Base-by-base conservation (phyloP, 2,329 filamentous ascomycete species). In the Parastagonospora avenae region DNA sequence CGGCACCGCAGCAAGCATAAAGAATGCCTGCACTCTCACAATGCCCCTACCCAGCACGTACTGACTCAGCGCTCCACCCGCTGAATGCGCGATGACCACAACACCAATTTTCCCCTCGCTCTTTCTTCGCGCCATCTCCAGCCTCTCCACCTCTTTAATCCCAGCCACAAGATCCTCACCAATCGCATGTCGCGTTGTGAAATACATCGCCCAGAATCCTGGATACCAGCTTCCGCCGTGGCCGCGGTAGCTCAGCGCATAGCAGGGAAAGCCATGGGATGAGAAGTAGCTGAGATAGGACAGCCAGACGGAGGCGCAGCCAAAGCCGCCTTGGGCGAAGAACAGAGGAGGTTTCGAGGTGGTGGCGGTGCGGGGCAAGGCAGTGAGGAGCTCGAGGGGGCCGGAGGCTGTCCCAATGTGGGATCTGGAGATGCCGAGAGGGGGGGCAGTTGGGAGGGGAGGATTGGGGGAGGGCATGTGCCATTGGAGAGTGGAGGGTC, bases 281-380 rank as follows among this genome's bases (percentile, higher is more conserved):
- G 79, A 71, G 47, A 84, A 77, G 58, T 74, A 80, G 19, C 68
- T 70, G 74, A 85, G 78, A 58, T 81, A 85, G 37, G 77, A 73
- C 8, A 77, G 70, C 79, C 80, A 84, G 15, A 82, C 75, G 63
- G 76, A 77, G 7, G 82, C 82, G 46, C 74, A 74, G 35, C 81
- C 82, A 73, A 83, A 82, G 42, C 80, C 80, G 33, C 81, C 82
- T 55, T 84, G 81, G 30, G 77, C 71, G 66, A 84, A 82, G 69
- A 83, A 76, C 10, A 83, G 63, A 2, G 79, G 76, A 8, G 74
- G 64, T 11, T 64, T 61, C 3, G 16, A 29, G 38, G 11, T 8
- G 9, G 38, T 28, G 8, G 28, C 46, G 16, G 27, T 41, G 7
- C 57, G 46, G 1, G 77, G 74, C 11, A 65, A 57, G n/a, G 76